These are phyloP conservation scores for Spizellomyces sp. DNA, from an alignment of 192 early-diverging fungal species.

Conservation along the genomic window DNA sequence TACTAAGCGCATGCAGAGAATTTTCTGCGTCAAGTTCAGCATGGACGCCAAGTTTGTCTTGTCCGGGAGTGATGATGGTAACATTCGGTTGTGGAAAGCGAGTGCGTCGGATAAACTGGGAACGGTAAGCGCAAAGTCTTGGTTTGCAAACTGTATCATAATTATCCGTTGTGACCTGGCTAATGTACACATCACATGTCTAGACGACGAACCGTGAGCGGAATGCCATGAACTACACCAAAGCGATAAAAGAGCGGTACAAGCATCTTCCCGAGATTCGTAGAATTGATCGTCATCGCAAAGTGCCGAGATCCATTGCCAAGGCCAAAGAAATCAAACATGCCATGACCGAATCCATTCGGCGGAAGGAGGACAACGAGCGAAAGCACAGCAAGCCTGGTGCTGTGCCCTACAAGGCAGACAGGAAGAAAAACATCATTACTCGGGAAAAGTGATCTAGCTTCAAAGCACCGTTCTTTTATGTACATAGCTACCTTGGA, in stretches of 20 bases:
- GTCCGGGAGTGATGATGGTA: slow-evolving; percentile 97
- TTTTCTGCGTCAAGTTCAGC: slow-evolving; percentile 89
- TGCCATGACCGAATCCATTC: slow-evolving; percentile 76
- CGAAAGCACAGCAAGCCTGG: slow-evolving; percentile 80
- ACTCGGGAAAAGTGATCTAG: slow-evolving; percentile 40
- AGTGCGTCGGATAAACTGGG: slow-evolving; percentile 86
- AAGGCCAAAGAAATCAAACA: slow-evolving; percentile 79
- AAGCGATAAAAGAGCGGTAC: slow-evolving; percentile 92
- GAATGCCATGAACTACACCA: slow-evolving; percentile 74
- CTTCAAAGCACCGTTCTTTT: background rate
- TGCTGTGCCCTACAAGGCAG: slow-evolving; percentile 46
- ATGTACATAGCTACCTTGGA: no score
- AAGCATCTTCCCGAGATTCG: slow-evolving; percentile 88
- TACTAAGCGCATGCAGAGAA: slow-evolving; percentile 95
- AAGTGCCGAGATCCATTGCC: slow-evolving; percentile 82
- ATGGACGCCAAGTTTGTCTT: slow-evolving; percentile 96
- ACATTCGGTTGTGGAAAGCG: slow-evolving; percentile 96
- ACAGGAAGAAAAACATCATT: slow-evolving; percentile 59
- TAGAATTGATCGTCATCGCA: slow-evolving; percentile 81
- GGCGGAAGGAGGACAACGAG: slow-evolving; percentile 87
- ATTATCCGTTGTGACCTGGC: slow-evolving; percentile 9
- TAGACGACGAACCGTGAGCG: slow-evolving; percentile 69
- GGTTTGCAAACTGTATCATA: background rate
- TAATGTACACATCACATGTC: background rate
- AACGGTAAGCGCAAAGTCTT: slow-evolving; percentile 36